Evolutionary conservation across 441 rosid species (phyloP).

Genomic region (Mallotus repandus): DNA sequence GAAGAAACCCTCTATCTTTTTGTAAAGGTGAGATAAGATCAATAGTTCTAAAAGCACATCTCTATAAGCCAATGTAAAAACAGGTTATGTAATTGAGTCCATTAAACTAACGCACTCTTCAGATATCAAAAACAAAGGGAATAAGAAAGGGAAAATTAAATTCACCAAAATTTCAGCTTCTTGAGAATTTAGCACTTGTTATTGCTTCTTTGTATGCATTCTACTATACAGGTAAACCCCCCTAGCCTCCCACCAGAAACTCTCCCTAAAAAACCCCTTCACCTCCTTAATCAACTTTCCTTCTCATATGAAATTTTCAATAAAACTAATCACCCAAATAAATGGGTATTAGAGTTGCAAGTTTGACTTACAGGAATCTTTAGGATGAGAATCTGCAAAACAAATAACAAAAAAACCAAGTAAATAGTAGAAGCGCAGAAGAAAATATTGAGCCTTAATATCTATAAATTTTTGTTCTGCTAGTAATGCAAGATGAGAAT

Average conservation of each 20-base stretch:
- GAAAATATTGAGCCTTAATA: neutral
- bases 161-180: neutral
- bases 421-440: conserved; percentile 6
- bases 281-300: conserved; percentile 1
- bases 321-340: neutral
- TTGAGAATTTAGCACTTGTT: neutral
- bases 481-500: too few relatives aligned
- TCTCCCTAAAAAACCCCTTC: neutral
- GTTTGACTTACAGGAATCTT: conserved; percentile 69
- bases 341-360: conserved; percentile 17
- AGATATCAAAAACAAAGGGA: neutral
- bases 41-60: neutral
- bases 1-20: neutral
- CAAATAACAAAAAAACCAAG: conserved; percentile 18
- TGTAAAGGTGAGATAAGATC: neutral
- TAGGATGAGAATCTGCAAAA: conserved; percentile 75
- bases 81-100: too few relatives aligned
- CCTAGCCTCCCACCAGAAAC: neutral
- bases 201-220: conserved; percentile 13
- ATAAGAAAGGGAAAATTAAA: neutral
- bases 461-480: too few relatives aligned
- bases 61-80: neutral
- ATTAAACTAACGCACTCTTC: neutral
- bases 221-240: neutral
- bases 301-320: neutral